Evolutionary conservation across 306 rosid species (phyloP), one percentile per base, ranked within the genome.

Genomic region (Sesbania bispinosa): DNA sequence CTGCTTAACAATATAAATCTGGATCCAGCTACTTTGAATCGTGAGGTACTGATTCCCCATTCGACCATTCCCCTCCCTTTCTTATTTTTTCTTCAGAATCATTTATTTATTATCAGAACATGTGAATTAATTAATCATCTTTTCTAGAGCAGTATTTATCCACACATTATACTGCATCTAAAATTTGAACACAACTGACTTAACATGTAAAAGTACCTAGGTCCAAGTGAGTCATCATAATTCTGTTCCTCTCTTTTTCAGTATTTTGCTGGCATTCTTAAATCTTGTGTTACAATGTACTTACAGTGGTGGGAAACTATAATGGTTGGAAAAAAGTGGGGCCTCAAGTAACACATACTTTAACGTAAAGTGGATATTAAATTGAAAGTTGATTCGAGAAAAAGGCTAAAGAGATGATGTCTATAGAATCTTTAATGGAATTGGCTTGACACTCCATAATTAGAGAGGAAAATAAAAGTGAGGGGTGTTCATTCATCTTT

Each of bases 401-500:
- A 43, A 35, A 38, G 75, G 39, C 8, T 47, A 36, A 66, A 19
- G 47, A 11, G 47, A 46, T 19, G 18, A 32, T 30, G 46, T 30
- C 23, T 14, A 51, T 14, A 21, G 38, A 52, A 69, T 69, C 42
- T 54, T 69, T 69, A 19, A 38, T 69, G 16, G 21, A 60, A 18
- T 60, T 54, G 62, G 4, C 38, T 33, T 43, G n/a, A 33, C 67
- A 20, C 26, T 58, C 59, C 76, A 71, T 71, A 42, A 71, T 57
- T 58, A 59, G 60, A 59, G 60, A 59, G 50, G 62, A 33, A 50
- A 32, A 32, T 15, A 53, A 23, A 69, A 52, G 1, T 51, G 11
- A 4, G 2, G 23, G 27, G 18, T 10, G 35, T 1, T 27, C 15
- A n/a, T 53, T 38, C 8, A 39, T 54, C 54, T 4, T 33, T 69